These are phyloP conservation scores for Alternaria solani DNA, from an alignment of 2,329 filamentous ascomycete genomes.

Conservation along the genomic window DNA sequence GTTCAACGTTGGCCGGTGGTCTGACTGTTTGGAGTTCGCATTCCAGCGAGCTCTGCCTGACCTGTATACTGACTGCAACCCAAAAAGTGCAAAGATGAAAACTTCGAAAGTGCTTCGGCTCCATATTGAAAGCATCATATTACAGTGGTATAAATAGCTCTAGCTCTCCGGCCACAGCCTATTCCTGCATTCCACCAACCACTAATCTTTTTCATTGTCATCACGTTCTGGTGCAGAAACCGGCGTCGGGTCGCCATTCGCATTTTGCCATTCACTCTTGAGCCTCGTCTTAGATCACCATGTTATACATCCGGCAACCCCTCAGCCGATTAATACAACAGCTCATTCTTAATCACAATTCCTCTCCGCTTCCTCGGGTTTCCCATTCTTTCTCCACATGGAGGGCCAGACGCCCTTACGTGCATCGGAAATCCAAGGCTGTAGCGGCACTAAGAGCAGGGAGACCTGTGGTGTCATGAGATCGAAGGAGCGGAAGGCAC, in stretches of 20 bases:
- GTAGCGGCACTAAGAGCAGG: background rate
- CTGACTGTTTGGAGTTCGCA: background rate
- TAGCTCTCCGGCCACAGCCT: background rate
- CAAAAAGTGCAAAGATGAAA: background rate
- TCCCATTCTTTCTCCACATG: conserved; percentile 3
- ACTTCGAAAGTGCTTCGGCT: background rate
- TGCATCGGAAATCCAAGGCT: conserved; percentile 1
- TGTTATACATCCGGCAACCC: conserved; percentile 11
- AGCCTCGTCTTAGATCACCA: background rate
- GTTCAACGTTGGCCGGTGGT: background rate
- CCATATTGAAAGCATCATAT: background rate
- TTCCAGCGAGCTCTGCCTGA: background rate
- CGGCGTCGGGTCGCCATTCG: background rate
- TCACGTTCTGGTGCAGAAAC: background rate
- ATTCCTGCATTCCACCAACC: background rate
- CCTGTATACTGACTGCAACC: background rate
- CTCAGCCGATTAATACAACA: conserved; percentile 15
- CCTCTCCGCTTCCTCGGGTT: conserved; percentile 18
- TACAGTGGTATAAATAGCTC: background rate
- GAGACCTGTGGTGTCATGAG: too few relatives aligned
- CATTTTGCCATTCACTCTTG: background rate
- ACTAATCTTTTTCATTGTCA: background rate
- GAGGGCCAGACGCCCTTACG: conserved; percentile 2
- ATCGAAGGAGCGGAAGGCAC: background rate
- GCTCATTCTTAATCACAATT: conserved; percentile 7